Evolutionary conservation across 148 eudicot species (phyloP).

Genomic region (Pouteria glomerata): DNA sequence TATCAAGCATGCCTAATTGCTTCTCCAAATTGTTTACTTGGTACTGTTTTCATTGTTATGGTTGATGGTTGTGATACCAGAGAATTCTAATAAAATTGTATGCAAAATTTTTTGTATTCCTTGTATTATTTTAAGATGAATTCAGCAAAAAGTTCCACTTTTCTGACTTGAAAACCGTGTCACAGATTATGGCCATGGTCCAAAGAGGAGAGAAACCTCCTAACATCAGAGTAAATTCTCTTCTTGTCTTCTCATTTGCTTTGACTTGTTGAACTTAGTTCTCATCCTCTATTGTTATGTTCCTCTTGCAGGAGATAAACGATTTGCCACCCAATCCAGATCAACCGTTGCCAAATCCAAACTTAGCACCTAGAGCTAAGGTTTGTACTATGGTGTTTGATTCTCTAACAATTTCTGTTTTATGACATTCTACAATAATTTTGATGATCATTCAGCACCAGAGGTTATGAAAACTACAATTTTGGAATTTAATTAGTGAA

Average conservation of each 20-base stretch:
- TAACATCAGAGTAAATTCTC: conserved; percentile 62
- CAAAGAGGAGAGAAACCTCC: conserved; percentile 92
- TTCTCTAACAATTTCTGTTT: too few relatives aligned
- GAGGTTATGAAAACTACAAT: too few relatives aligned
- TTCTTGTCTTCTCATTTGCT: background rate
- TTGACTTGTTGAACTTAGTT: too few relatives aligned
- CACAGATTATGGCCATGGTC: conserved; percentile 89
- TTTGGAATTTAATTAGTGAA: too few relatives aligned
- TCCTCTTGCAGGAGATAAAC: conserved; percentile 67
- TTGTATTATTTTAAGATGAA: background rate
- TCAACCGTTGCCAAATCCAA: conserved; percentile 80
- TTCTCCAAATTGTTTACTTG: too few relatives aligned
- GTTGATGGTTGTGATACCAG: too few relatives aligned
- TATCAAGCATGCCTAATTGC: too few relatives aligned
- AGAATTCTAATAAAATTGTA: too few relatives aligned
- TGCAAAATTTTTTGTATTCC: too few relatives aligned
- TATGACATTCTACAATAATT: background rate
- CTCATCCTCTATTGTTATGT: conserved; percentile 2
- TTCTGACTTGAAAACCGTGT: conserved; percentile 6
- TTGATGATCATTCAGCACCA: background rate
- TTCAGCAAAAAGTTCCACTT: background rate
- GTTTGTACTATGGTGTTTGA: conserved; percentile 21
- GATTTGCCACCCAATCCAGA: conserved; percentile 91
- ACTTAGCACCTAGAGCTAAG: conserved; percentile 70
- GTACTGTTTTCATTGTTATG: too few relatives aligned